Conservation (phyloP, 148 eudicot species). For the Cornus suecica region DNA sequence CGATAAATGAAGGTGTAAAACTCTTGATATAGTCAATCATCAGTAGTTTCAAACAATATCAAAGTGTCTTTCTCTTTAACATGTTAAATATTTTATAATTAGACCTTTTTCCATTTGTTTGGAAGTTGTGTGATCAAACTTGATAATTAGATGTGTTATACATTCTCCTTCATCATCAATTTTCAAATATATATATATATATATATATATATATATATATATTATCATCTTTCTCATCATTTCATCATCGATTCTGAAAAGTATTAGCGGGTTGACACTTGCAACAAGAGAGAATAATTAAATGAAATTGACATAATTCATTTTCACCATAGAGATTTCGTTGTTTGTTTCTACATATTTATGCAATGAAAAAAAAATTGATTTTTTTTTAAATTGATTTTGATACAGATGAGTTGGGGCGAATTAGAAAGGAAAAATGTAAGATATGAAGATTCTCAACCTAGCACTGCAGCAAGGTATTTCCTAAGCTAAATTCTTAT, state of each 20-base stretch:
- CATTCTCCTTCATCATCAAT: not conserved
- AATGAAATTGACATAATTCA: not conserved
- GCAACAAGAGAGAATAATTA: not conserved
- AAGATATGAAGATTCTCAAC: constrained; percentile 39
- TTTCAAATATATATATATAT: too few relatives aligned
- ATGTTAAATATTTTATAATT: not conserved
- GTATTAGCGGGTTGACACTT: not conserved
- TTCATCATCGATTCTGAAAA: too few relatives aligned
- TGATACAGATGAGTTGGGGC: constrained; percentile 37
- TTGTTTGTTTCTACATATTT: not conserved
- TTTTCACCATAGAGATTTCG: not conserved
- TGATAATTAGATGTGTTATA: not conserved
- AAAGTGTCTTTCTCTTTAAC: not conserved
- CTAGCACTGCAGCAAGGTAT: constrained; percentile 34
- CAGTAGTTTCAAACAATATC: not conserved
- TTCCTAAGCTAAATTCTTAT: not conserved
- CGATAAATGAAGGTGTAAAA: too few relatives aligned
- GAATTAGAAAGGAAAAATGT: constrained; percentile 35
- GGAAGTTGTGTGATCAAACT: constrained; percentile 1
- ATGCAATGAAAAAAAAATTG: not conserved
- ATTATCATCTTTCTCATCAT: too few relatives aligned
- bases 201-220: constrained; percentile 4
- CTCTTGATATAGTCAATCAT: too few relatives aligned
- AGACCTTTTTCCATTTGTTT: constrained; percentile 1
- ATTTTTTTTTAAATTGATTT: not conserved